Percentiles rank a stretch among this genome's conserved stretches.
These are phyloP conservation scores for Protomyces macrosporus DNA, from an alignment of 1,139 yeast genomes.

Conservation along the genomic window DNA sequence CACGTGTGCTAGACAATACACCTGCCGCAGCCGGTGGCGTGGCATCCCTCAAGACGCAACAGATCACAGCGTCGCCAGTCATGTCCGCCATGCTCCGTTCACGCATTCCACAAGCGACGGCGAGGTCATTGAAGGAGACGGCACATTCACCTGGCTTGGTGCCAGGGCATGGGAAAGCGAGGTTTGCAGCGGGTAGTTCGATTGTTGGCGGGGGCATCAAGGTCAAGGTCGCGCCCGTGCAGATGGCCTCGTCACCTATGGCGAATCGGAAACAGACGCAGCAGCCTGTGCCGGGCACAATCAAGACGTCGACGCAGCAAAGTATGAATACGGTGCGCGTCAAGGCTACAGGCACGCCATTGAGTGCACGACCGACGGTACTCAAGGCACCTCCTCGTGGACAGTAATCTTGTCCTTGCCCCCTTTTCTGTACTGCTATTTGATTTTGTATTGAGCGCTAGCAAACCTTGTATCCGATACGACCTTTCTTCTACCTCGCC, in stretches of 20 bases:
- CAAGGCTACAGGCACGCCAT: not conserved
- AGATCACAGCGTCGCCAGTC: slow-evolving; percentile 10
- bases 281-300: not conserved
- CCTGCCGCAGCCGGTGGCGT: not conserved
- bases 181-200: not conserved
- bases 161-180: not conserved
- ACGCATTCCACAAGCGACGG: not conserved
- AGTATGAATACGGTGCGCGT: not conserved
- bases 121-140: not conserved
- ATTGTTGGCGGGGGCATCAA: slow-evolving; percentile 8
- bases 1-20: not conserved
- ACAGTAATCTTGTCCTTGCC: not conserved
- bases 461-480: not conserved
- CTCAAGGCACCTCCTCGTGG: not conserved
- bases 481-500: slow-evolving; percentile 44
- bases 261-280: not conserved
- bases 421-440: not conserved
- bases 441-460: not conserved
- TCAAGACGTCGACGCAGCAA: not conserved
- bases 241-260: too few relatives aligned
- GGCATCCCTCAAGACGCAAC: not conserved
- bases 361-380: not conserved
- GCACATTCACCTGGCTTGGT: not conserved
- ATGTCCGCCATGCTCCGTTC: slow-evolving; percentile 12
- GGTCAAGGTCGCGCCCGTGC: slow-evolving; percentile 4